phyloP scores from a whole-genome alignment of 257 asterid genomes.

The Mitragyna speciosa region DNA sequence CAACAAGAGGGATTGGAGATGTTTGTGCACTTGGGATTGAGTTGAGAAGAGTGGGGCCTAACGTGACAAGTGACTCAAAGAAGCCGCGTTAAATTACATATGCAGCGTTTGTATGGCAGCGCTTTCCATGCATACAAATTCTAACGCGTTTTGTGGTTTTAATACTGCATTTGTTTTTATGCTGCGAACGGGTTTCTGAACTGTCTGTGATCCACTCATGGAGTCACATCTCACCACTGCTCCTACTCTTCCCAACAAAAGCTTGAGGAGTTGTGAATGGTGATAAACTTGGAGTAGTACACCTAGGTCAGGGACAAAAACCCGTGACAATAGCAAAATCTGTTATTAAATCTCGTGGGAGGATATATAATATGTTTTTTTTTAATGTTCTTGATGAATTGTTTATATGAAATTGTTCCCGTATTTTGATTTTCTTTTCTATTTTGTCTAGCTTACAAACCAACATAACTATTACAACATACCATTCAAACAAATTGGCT shows the following conservation, averaged over 20 bases:
- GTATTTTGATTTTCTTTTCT: background rate
- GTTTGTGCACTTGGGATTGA: background rate
- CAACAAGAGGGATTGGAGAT: background rate
- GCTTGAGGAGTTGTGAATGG: conserved; percentile 6
- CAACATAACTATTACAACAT: background rate
- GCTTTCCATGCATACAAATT: background rate
- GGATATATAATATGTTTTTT: background rate
- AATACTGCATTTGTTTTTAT: conserved; percentile 2
- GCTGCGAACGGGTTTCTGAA: background rate
- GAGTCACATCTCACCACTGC: background rate
- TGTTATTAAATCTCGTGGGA: conserved; percentile 20
- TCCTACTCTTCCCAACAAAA: conserved; percentile 24
- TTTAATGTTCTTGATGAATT: background rate
- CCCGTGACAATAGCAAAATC: conserved; percentile 58
- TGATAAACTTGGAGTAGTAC: conserved; percentile 33
- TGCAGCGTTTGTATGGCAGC: background rate
- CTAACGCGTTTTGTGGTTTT: conserved; percentile 17
- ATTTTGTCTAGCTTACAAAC: background rate
- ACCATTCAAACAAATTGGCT: too few relatives aligned
- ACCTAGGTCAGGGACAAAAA: conserved; percentile 42
- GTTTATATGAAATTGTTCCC: background rate
- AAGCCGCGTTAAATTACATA: conserved; percentile 13
- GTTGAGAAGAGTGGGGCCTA: background rate
- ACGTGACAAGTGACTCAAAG: background rate
- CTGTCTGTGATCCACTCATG: conserved; percentile 20